Conservation (phyloP, 2,329 filamentous ascomycete genomes). For the Lecanicillium sp. region DNA sequence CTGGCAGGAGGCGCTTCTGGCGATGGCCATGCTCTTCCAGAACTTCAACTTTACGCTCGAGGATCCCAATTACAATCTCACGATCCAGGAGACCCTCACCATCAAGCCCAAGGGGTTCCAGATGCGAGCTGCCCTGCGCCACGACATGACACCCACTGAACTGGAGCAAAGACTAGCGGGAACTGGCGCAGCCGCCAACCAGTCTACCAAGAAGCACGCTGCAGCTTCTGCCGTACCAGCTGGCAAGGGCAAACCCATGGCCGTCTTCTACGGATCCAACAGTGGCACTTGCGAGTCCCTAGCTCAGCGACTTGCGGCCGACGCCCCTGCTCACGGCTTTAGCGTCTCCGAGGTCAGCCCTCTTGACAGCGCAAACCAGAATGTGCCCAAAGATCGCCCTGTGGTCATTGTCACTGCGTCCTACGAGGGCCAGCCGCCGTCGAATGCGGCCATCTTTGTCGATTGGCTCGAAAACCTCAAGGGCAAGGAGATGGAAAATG, state of each 20-base stretch:
- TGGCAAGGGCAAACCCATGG: conserved; percentile 36
- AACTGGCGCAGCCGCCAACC: conserved; percentile 12
- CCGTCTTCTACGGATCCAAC: conserved; percentile 68
- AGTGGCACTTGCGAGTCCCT: conserved; percentile 68
- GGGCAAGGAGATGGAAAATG: conserved; percentile 42
- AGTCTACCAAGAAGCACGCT: conserved; percentile 5
- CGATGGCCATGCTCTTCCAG: conserved; percentile 57
- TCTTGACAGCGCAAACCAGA: conserved; percentile 54
- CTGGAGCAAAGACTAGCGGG: conserved; percentile 38
- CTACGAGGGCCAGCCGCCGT: conserved; percentile 67
- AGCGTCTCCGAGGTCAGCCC: conserved; percentile 41
- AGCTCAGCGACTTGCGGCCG: conserved; percentile 53
- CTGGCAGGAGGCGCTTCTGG: conserved; percentile 63
- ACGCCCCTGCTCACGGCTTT: conserved; percentile 54
- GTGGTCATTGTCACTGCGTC: conserved; percentile 61
- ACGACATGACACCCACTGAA: conserved; percentile 35
- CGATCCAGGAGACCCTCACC: conserved; percentile 49
- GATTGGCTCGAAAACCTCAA: conserved; percentile 54
- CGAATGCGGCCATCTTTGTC: conserved; percentile 63
- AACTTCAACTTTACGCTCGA: conserved; percentile 61
- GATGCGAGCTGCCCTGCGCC: conserved; percentile 50
- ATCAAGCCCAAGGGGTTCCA: conserved; percentile 57
- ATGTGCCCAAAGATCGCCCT: conserved; percentile 52
- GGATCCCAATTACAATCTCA: conserved; percentile 51
- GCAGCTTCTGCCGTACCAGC: not conserved